Percentiles rank a stretch among this genome's conserved stretches.
phyloP scores from a whole-genome alignment of 2,329 filamentous ascomycete genomes.

The Trichoderma atroviride region DNA sequence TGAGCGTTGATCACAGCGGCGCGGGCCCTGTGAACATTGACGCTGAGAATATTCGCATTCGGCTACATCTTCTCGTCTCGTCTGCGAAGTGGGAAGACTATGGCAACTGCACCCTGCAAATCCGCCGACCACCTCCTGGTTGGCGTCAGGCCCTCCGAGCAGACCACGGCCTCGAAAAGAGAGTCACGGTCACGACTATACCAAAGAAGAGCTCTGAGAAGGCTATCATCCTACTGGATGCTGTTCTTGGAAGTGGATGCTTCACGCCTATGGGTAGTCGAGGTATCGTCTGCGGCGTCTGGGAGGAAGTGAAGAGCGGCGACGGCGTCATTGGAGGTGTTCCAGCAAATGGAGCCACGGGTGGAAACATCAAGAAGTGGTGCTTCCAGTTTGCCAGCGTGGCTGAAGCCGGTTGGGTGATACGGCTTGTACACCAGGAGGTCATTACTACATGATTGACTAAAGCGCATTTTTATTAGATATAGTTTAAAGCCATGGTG shows the following conservation, averaged over 20 bases:
- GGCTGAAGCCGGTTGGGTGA: conserved; percentile 58
- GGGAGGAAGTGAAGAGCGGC: conserved; percentile 73
- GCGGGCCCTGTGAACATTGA: conserved; percentile 66
- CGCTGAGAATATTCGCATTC: conserved; percentile 72
- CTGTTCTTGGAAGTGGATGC: conserved; percentile 79
- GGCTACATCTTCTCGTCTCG: conserved; percentile 78
- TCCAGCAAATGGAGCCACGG: conserved; percentile 54
- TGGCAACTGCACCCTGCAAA: conserved; percentile 80
- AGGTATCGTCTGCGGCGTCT: conserved; percentile 86
- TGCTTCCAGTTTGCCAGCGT: conserved; percentile 62
- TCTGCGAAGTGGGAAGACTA: conserved; percentile 87
- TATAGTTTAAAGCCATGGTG: not conserved
- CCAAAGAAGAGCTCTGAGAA: conserved; percentile 61
- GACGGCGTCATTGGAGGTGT: conserved; percentile 57
- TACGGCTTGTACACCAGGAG: conserved; percentile 59
- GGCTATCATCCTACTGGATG: conserved; percentile 73
- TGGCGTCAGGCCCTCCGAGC: conserved; percentile 61
- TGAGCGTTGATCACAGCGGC: conserved; percentile 56
- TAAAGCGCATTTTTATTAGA: not conserved
- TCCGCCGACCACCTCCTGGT: conserved; percentile 72
- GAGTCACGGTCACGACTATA: conserved; percentile 76
- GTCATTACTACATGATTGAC: conserved; percentile 45
- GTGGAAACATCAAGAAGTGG: conserved; percentile 63
- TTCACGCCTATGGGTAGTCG: conserved; percentile 82
- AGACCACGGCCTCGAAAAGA: conserved; percentile 75